These are phyloP conservation scores for Ceriops tagal DNA, from an alignment of 345 rosid genomes.

Conservation along the genomic window DNA sequence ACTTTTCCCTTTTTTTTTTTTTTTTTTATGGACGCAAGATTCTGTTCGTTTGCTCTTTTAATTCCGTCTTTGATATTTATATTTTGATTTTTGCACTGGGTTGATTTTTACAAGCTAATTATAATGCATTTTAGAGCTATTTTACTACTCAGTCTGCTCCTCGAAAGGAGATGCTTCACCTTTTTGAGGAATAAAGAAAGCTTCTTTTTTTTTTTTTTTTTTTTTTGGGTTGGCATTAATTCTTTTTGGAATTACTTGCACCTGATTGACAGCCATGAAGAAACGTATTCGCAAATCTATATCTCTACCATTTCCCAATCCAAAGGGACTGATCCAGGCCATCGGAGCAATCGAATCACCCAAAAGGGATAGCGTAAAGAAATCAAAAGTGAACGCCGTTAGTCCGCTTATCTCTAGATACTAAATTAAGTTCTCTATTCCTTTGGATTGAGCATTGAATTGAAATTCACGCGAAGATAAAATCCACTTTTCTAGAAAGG, in stretches of 20 bases:
- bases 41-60: slow-evolving; percentile 32
- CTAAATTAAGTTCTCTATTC: slow-evolving; percentile 7
- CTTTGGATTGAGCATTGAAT: slow-evolving; percentile 10
- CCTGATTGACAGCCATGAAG: slow-evolving; percentile 71
- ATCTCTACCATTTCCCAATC: slow-evolving; percentile 43
- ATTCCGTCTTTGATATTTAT: slow-evolving; percentile 21
- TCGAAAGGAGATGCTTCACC: slow-evolving; percentile 24
- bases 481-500: slow-evolving; percentile 17
- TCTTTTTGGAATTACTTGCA: slow-evolving; percentile 17
- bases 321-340: slow-evolving; percentile 49
- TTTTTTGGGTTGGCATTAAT: slow-evolving; percentile 8
- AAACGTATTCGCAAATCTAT: slow-evolving; percentile 57
- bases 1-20: slow-evolving; percentile 20
- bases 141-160: slow-evolving; percentile 24
- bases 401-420: slow-evolving; percentile 23
- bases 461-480: slow-evolving; percentile 10
- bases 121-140: slow-evolving; percentile 10
- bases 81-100: slow-evolving; percentile 27
- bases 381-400: slow-evolving; percentile 49
- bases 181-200: slow-evolving; percentile 23
- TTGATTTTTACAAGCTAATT: slow-evolving; percentile 20
- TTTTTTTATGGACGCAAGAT: slow-evolving; percentile 41
- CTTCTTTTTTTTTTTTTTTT: background rate
- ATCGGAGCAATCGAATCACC: slow-evolving; percentile 34
- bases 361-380: slow-evolving; percentile 41